Evolutionary conservation across 2,329 filamentous ascomycete species (phyloP).

Genomic region (Tolypocladium album): DNA sequence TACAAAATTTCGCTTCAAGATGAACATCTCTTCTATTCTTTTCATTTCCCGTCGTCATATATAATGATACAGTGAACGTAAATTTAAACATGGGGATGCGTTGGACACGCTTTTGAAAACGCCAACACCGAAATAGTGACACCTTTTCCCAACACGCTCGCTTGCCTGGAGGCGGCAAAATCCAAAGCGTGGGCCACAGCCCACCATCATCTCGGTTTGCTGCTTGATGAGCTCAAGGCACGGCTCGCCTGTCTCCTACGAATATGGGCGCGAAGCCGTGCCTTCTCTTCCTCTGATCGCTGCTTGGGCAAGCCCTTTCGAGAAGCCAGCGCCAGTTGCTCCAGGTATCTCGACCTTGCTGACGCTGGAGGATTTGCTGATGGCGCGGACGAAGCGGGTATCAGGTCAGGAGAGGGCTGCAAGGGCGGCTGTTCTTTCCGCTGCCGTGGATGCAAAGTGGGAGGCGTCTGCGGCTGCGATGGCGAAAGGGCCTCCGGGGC

Average conservation of each 20-base stretch:
- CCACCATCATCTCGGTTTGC: background rate
- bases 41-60: background rate
- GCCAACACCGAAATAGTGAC: background rate
- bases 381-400: slow-evolving; percentile 7
- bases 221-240: background rate
- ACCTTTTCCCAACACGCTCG: background rate
- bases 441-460: background rate
- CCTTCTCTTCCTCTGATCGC: slow-evolving; percentile 11
- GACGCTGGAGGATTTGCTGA: slow-evolving; percentile 7
- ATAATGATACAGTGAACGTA: background rate
- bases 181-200: background rate
- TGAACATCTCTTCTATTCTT: background rate
- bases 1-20: background rate
- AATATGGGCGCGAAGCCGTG: slow-evolving; percentile 15
- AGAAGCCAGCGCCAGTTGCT: background rate
- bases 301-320: background rate
- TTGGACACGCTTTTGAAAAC: background rate
- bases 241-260: slow-evolving; percentile 9
- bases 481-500: background rate
- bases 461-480: background rate
- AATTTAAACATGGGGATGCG: too few species aligned
- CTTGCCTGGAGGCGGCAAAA: background rate
- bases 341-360: slow-evolving; percentile 4
- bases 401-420: slow-evolving; percentile 7
- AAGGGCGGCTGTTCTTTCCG: background rate